phyloP scores from a whole-genome alignment of 169 alveolate genomes.

The Amoebophrya sp. region DNA sequence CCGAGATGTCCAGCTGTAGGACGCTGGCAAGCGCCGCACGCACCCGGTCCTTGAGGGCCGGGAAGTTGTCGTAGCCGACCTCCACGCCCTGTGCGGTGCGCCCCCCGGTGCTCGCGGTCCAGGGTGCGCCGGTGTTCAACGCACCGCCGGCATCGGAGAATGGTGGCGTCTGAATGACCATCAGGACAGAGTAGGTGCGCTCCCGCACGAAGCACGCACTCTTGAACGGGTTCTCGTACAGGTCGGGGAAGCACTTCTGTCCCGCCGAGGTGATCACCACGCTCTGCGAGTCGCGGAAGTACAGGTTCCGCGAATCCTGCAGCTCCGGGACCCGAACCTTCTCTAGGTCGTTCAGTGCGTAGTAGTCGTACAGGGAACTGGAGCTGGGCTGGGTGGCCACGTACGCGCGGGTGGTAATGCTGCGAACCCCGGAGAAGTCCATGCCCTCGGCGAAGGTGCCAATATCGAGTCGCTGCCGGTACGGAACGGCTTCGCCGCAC shows the following conservation, averaged over 20 bases:
- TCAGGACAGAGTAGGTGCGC: neutral
- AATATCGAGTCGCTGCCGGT: conserved; percentile 3
- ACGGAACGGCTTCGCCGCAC: neutral
- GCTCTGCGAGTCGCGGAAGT: neutral
- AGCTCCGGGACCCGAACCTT: neutral
- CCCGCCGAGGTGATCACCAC: neutral
- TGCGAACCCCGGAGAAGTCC: neutral
- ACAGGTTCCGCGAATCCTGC: neutral
- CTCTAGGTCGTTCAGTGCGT: neutral
- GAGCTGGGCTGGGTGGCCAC: neutral
- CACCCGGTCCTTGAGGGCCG: neutral
- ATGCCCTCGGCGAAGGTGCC: neutral
- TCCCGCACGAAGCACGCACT: neutral
- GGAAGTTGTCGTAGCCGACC: neutral
- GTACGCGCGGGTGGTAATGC: neutral
- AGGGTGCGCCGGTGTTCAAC: neutral
- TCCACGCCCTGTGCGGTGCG: neutral
- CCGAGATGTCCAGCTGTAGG: neutral
- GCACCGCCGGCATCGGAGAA: neutral
- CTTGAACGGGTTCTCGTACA: neutral
- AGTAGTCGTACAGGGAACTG: neutral
- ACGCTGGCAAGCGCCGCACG: neutral
- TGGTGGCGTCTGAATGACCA: neutral
- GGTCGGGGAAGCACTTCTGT: neutral
- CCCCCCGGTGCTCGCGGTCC: neutral